Evolutionary conservation across 176 grass and related monocot genomes (phyloP), one percentile per base, ranked within the genome.

Genomic region (Thinopyrum elongatum): DNA sequence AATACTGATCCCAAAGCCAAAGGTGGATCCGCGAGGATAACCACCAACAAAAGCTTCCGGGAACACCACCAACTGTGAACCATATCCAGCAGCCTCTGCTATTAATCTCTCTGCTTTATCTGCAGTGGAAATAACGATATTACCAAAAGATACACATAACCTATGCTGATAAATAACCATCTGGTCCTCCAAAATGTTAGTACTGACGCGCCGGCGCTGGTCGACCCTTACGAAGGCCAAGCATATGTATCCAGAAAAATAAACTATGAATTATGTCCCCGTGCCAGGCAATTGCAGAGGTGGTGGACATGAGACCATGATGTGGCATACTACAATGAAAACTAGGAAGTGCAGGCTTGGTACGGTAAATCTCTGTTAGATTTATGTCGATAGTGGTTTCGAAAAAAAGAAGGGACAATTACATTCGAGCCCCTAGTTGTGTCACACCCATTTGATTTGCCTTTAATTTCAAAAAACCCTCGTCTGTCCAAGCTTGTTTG

Each of bases 31-130:
- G 41, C 92, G 89, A 57, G 97, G 97, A 88, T 98, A 98, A 10
- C 97, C 94, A 8, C 97, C 97, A 34, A 98, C 71, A 70, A 95
- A 98, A 30, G 92, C 97, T 91, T 98, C 97, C 0, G 92, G 97
- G 68, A 98, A 98, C 31, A 98, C 97, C 13, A 98, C 92, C 74
- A 98, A 55, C 82, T 98, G 97, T 13, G 93, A 86, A 67, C 97
- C 97, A 79, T 89, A 88, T 13, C 86, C 90, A 87, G 90, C 90
- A 85, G 94, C 97, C 44, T 95, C 97, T 58, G 79, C 93, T 82
- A 95, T 84, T 31, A 98, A 77, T 74, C 97, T 94, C 88, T 98
- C 97, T 30, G 94, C 94, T 80, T 95, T 98, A 84, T 94, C 97
- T 98, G 86, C 70, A 81, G 60, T 3, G 7, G 1, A 84, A 70